Conservation (phyloP, 768 basidiomycete species). For the Lactarius akahatsu region DNA sequence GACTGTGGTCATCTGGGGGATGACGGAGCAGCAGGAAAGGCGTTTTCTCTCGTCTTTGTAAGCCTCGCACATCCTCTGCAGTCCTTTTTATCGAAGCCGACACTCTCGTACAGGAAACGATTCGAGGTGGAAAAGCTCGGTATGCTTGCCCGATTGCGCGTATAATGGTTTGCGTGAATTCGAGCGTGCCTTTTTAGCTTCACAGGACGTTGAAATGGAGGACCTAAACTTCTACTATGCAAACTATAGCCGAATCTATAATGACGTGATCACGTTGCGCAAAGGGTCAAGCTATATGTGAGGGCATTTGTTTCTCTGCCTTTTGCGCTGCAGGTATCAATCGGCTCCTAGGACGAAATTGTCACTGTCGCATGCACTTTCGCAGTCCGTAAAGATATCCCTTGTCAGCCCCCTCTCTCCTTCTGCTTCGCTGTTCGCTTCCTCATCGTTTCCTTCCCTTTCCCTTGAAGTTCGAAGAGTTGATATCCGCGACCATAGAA, state of each 20-base stretch:
- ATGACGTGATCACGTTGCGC: slow-evolving; percentile 93
- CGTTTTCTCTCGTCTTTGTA: slow-evolving; percentile 89
- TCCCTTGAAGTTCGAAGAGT: slow-evolving; percentile 72
- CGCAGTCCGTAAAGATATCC: slow-evolving; percentile 97
- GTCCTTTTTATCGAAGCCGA: neutral
- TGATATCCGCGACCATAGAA: slow-evolving; percentile 91
- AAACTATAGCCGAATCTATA: slow-evolving; percentile 96
- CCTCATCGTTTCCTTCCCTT: neutral
- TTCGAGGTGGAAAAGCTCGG: slow-evolving; percentile 89
- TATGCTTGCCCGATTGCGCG: slow-evolving; percentile 37
- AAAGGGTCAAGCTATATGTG: slow-evolving; percentile 96
- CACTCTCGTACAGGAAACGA: slow-evolving; percentile 62
- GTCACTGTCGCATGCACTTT: slow-evolving; percentile 89
- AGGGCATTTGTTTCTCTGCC: slow-evolving; percentile 36
- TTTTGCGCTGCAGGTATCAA: slow-evolving; percentile 15
- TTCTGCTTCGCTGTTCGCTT: neutral
- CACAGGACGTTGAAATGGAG: slow-evolving; percentile 94
- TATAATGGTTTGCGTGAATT: neutral
- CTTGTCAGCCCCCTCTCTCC: slow-evolving; percentile 47
- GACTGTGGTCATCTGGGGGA: slow-evolving; percentile 96
- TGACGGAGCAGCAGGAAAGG: slow-evolving; percentile 91
- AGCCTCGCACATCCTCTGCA: slow-evolving; percentile 36
- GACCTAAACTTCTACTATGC: slow-evolving; percentile 97
- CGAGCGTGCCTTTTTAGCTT: slow-evolving; percentile 45
- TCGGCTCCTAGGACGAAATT: slow-evolving; percentile 77